A percentile compares a stretch with the other conserved stretches of the same genome.
phyloP scores from a whole-genome alignment of 2,329 filamentous ascomycete genomes.

The Colletotrichum chlorophyti region DNA sequence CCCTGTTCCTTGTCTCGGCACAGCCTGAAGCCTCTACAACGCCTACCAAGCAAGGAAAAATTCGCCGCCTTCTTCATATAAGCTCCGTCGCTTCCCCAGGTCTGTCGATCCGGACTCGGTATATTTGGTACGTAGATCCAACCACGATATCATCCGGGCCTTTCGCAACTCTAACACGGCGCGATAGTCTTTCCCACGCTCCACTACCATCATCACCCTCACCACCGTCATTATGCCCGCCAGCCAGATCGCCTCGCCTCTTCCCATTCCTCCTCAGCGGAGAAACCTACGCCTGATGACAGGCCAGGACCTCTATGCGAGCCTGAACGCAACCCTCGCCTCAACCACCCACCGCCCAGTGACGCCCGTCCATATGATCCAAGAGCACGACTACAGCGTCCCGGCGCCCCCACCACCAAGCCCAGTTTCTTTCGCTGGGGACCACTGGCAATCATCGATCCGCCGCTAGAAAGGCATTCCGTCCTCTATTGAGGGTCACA shows the following conservation, averaged over 20 bases:
- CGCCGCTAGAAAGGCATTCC: constrained; percentile 33
- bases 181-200: background rate
- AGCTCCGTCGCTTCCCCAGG: constrained; percentile 2
- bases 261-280: constrained; percentile 55
- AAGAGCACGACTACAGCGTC: constrained; percentile 66
- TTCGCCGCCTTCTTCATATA: background rate
- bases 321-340: constrained; percentile 57
- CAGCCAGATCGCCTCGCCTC: constrained; percentile 51
- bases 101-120: background rate
- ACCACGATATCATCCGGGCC: background rate
- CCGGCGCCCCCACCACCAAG: constrained; percentile 71
- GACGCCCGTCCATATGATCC: constrained; percentile 57
- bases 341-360: constrained; percentile 50
- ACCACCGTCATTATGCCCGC: constrained; percentile 46
- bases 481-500: constrained; percentile 4
- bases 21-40: background rate
- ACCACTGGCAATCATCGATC: constrained; percentile 57
- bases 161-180: background rate
- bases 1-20: constrained; percentile 7
- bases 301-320: constrained; percentile 59
- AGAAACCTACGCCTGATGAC: constrained; percentile 52
- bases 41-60: constrained; percentile 5
- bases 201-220: background rate
- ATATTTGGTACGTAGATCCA: constrained; percentile 6
- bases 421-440: constrained; percentile 65